Conservation (phyloP, 2,329 filamentous ascomycete genomes). For the Rachicladosporium sp. region DNA sequence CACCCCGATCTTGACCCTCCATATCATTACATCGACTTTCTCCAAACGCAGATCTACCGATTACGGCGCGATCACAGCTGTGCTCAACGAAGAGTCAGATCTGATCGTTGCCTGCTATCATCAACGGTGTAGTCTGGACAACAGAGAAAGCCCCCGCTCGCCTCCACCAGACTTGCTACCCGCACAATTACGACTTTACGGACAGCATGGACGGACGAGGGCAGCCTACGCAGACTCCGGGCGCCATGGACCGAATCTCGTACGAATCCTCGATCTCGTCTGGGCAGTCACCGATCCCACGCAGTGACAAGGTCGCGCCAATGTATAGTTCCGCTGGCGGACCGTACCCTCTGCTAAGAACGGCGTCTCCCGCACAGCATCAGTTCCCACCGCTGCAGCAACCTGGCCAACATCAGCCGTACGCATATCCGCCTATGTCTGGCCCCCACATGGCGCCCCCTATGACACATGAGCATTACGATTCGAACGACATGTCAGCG, state of each 20-base stretch:
- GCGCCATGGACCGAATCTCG: conserved; percentile 1
- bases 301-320: conserved; percentile 3
- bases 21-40: background rate
- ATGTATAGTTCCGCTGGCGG: conserved; percentile 3
- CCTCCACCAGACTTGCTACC: no score
- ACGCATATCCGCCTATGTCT: conserved; percentile 2
- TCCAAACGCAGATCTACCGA: background rate
- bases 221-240: conserved; percentile 1
- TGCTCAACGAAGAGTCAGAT: background rate
- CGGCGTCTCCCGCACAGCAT: conserved; percentile 2
- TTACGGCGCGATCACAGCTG: background rate
- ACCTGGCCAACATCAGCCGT: conserved; percentile 8
- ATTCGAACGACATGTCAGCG: conserved; percentile 16
- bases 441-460: conserved; percentile 3
- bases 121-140: background rate
- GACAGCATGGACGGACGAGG: conserved; percentile 2
- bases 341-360: conserved; percentile 3
- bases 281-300: conserved; percentile 2
- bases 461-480: conserved; percentile 18
- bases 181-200: background rate
- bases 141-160: no score
- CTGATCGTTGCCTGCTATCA: background rate
- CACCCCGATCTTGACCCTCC: conserved; percentile 3
- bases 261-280: conserved; percentile 6
- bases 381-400: conserved; percentile 7